A percentile compares a stretch with the other conserved stretches of the same genome.
Conservation (phyloP, 495 filamentous ascomycete genomes). For the Hypoxylon cercidicola region DNA sequence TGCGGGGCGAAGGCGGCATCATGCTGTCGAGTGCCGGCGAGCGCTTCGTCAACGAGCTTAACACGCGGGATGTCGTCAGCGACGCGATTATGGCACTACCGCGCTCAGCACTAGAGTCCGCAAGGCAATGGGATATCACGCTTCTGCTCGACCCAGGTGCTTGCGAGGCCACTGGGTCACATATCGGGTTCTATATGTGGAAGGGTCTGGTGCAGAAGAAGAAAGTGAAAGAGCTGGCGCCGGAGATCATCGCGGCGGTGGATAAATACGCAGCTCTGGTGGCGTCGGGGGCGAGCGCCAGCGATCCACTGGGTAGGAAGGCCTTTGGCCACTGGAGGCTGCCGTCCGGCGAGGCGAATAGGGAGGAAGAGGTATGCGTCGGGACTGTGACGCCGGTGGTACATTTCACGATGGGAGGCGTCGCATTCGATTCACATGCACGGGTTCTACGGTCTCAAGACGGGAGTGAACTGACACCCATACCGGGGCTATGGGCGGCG, state of each 20-base stretch:
- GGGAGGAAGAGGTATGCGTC: slow-evolving; percentile 62
- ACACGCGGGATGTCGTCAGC: slow-evolving; percentile 64
- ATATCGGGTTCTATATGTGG: slow-evolving; percentile 68
- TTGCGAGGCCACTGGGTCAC: slow-evolving; percentile 57
- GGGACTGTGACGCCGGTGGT: slow-evolving; percentile 68
- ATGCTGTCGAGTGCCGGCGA: slow-evolving; percentile 55
- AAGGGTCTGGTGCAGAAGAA: slow-evolving; percentile 65
- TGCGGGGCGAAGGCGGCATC: slow-evolving; percentile 68
- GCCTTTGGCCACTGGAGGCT: slow-evolving; percentile 67
- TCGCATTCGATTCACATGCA: slow-evolving; percentile 55
- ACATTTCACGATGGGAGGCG: slow-evolving; percentile 70
- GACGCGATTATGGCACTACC: slow-evolving; percentile 56
- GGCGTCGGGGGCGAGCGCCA: slow-evolving; percentile 43
- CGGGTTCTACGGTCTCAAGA: slow-evolving; percentile 52
- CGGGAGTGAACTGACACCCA: slow-evolving; percentile 42
- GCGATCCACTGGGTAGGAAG: slow-evolving; percentile 56
- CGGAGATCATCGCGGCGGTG: slow-evolving; percentile 52
- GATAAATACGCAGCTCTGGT: slow-evolving; percentile 55
- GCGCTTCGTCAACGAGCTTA: slow-evolving; percentile 68
- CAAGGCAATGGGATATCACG: slow-evolving; percentile 63
- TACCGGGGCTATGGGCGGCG: slow-evolving; percentile 62
- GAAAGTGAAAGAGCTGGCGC: slow-evolving; percentile 60
- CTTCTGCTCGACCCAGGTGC: slow-evolving; percentile 68
- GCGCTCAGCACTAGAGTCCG: slow-evolving; percentile 16
- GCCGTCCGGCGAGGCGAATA: slow-evolving; percentile 45